Conservation (phyloP, 306 rosid species). For the Macrotyloma uniflorum region DNA sequence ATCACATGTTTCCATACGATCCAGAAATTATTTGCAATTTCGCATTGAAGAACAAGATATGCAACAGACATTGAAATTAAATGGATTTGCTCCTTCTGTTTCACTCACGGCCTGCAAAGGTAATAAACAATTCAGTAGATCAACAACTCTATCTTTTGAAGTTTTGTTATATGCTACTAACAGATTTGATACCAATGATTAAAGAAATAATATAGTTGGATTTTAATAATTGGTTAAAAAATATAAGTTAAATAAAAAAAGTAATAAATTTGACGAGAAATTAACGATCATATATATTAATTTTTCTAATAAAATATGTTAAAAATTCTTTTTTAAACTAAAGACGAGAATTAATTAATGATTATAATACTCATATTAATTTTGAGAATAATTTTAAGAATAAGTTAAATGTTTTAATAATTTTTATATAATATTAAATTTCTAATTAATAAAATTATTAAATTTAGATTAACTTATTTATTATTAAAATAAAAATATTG, state of each 20-base stretch:
- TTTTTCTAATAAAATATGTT: too few species aligned
- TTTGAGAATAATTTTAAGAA: too few species aligned
- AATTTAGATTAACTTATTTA: too few species aligned
- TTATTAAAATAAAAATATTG: too few species aligned
- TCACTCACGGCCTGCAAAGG: not conserved
- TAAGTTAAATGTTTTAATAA: too few species aligned
- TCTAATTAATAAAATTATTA: too few species aligned
- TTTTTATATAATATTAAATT: too few species aligned
- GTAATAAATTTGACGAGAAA: too few species aligned
- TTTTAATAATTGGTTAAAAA: not conserved
- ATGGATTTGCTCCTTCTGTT: not conserved
- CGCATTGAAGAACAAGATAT: not conserved
- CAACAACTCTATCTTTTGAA: not conserved
- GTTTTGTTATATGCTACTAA: not conserved
- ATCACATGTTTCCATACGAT: conserved; percentile 30
- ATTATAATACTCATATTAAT: too few species aligned
- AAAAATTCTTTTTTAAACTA: too few species aligned
- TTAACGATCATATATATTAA: too few species aligned
- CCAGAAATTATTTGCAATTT: conserved; percentile 25
- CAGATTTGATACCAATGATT: not conserved
- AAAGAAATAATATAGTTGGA: not conserved
- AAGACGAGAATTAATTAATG: too few species aligned
- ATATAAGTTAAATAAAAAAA: not conserved
- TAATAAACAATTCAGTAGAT: not conserved
- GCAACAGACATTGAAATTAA: not conserved